Conservation (phyloP, 345 rosid genomes). For the Salix suchowensis region DNA sequence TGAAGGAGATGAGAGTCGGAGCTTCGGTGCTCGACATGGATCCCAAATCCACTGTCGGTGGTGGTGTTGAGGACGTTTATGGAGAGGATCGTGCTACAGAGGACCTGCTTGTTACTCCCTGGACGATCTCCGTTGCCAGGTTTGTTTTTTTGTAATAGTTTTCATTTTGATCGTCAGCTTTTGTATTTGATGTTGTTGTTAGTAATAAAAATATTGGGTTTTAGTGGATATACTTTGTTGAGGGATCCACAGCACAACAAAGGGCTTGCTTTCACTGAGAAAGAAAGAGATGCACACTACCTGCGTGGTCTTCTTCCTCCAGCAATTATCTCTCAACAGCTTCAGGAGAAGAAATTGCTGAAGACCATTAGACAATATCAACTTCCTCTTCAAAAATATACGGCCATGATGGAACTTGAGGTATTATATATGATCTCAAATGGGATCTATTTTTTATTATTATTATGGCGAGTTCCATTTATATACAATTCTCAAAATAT, state of each 20-base stretch:
- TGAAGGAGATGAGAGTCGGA: conserved; percentile 40
- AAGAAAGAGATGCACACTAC: conserved; percentile 24
- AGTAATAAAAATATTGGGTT: not conserved
- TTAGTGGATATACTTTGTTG: conserved; percentile 20
- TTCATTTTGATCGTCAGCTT: not conserved
- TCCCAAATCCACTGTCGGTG: conserved; percentile 42
- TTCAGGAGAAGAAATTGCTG: conserved; percentile 26
- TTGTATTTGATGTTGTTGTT: not conserved
- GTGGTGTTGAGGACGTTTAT: conserved; percentile 56
- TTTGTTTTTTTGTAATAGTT: not conserved
- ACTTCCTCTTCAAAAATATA: conserved; percentile 20
- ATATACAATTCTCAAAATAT: too few species aligned
- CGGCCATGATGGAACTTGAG: conserved; percentile 26
- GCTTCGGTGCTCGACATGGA: conserved; percentile 47
- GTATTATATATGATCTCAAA: not conserved
- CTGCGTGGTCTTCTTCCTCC: conserved; percentile 23
- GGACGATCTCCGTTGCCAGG: conserved; percentile 85
- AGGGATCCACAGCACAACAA: conserved; percentile 28
- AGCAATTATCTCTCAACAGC: conserved; percentile 7
- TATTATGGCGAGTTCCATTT: not conserved
- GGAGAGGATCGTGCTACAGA: conserved; percentile 69
- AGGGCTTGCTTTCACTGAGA: conserved; percentile 23
- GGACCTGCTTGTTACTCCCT: conserved; percentile 76
- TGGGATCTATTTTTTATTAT: too few species aligned
- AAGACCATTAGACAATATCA: conserved; percentile 18